Conservation (phyloP, 805 yeast species). For the Schizosaccharomyces japonicus region DNA sequence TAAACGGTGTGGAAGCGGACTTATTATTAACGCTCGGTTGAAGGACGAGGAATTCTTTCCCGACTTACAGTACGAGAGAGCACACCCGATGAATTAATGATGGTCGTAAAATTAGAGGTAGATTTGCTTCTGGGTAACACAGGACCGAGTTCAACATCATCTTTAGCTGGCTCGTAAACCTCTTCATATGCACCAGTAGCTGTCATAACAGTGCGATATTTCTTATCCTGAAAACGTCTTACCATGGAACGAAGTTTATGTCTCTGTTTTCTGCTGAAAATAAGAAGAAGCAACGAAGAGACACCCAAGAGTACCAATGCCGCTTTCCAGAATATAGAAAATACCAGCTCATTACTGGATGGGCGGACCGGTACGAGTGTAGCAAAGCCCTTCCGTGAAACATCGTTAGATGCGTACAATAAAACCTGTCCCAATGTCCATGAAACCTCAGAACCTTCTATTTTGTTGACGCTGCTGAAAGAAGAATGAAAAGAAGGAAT, state of each 20-base stretch:
- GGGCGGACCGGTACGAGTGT: no score
- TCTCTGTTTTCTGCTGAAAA: no score
- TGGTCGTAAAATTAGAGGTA: no score
- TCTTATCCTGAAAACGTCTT: background rate
- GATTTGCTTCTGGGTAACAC: no score
- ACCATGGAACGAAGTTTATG: no score
- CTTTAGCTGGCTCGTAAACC: background rate
- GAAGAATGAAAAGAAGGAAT: background rate
- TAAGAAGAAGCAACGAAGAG: no score
- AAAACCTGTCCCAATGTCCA: conserved; percentile 89
- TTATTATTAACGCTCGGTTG: no score
- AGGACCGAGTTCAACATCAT: background rate
- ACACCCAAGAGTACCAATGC: no score
- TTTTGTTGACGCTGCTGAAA: conserved; percentile 35
- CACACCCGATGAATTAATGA: background rate
- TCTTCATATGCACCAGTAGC: background rate
- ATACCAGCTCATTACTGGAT: no score
- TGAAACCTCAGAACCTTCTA: conserved; percentile 66
- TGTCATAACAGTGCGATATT: background rate
- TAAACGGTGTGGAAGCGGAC: no score
- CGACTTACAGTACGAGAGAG: background rate
- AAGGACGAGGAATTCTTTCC: conserved; percentile 1
- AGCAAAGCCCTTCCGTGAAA: no score
- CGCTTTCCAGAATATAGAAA: no score
- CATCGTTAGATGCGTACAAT: conserved; percentile 30